Conservation (phyloP, 495 filamentous ascomycete species). For the Penicillium malachiteum region DNA sequence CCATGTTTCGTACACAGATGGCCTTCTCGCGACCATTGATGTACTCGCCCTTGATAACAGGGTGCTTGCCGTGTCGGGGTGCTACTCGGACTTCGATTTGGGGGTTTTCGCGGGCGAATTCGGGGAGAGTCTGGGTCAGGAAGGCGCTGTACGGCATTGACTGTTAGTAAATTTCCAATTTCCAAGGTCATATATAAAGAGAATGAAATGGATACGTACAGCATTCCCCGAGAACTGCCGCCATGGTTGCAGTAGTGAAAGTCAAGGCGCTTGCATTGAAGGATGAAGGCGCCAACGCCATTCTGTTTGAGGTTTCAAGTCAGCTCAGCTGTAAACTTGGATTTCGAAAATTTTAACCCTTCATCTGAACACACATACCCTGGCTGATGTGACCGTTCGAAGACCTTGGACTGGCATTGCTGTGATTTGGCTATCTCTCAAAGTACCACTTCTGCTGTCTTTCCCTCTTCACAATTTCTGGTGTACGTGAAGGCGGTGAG, state of each 20-base stretch:
- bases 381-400: slow-evolving; percentile 39
- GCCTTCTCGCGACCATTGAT: slow-evolving; percentile 86
- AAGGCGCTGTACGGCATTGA: slow-evolving; percentile 57
- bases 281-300: slow-evolving; percentile 93
- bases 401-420: slow-evolving; percentile 70
- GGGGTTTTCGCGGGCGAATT: slow-evolving; percentile 79
- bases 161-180: too few species aligned
- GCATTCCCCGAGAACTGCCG: slow-evolving; percentile 90
- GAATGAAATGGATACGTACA: slow-evolving; percentile 53
- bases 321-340: neutral
- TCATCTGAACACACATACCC: slow-evolving; percentile 27
- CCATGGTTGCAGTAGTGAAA: slow-evolving; percentile 97
- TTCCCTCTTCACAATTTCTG: slow-evolving; percentile 23
- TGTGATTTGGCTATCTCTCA: slow-evolving; percentile 13
- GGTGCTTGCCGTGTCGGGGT: slow-evolving; percentile 82
- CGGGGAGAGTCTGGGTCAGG: slow-evolving; percentile 69
- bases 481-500: slow-evolving; percentile 30
- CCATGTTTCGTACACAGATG: slow-evolving; percentile 84
- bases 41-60: slow-evolving; percentile 81
- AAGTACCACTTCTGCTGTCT: slow-evolving; percentile 4
- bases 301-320: slow-evolving; percentile 55
- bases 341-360: neutral
- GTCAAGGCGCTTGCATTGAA: slow-evolving; percentile 93
- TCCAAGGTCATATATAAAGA: too few species aligned
- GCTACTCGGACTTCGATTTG: slow-evolving; percentile 88